Conservation (phyloP, 2,329 filamentous ascomycete species). For the Elsinoe perseae region DNA sequence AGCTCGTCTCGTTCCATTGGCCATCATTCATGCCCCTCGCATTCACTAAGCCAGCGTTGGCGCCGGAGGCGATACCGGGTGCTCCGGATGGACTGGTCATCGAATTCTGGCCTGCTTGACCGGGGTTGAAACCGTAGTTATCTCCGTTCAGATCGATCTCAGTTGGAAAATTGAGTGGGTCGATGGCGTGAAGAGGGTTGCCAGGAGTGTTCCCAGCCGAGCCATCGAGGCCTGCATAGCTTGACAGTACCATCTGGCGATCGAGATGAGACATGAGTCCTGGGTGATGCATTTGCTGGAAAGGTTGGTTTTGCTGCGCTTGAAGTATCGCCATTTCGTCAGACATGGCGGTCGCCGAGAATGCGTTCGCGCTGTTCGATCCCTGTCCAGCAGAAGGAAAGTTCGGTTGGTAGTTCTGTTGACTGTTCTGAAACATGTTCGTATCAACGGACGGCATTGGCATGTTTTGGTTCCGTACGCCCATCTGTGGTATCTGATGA, state of each 20-base stretch:
- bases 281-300: constrained; percentile 37
- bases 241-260: constrained; percentile 66
- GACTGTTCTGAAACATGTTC: constrained; percentile 20
- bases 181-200: constrained; percentile 18
- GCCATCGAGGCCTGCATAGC: constrained; percentile 49
- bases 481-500: not conserved
- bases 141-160: constrained; percentile 23
- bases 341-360: constrained; percentile 2
- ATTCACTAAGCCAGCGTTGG: constrained; percentile 16
- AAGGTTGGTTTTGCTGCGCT: constrained; percentile 29
- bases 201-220: constrained; percentile 10
- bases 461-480: constrained; percentile 19
- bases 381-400: constrained; percentile 9
- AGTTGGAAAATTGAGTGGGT: constrained; percentile 8
- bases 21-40: constrained; percentile 11
- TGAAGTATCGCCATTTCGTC: constrained; percentile 19
- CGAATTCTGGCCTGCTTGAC: not conserved
- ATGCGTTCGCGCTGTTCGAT: constrained; percentile 3
- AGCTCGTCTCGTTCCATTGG: constrained; percentile 14
- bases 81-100: constrained; percentile 8
- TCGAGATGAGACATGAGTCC: constrained; percentile 61
- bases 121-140: constrained; percentile 20
- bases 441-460: not conserved
- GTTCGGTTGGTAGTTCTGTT: constrained; percentile 23
- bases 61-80: constrained; percentile 15